Evolutionary conservation across 345 rosid species (phyloP), one percentile per base, ranked within the genome.

Genomic region (Litchi chinensis): DNA sequence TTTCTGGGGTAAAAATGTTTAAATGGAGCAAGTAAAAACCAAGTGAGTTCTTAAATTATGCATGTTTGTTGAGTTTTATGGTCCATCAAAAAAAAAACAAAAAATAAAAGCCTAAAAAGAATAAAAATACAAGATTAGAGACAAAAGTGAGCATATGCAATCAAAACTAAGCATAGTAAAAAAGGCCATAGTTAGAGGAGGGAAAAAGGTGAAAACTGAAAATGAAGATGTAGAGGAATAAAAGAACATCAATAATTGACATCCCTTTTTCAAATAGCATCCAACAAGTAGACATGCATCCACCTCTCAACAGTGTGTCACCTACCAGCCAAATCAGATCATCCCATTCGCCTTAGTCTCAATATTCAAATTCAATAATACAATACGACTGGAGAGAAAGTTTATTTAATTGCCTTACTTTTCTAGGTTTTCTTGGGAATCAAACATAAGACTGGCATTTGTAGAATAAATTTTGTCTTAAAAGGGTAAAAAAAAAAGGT

Each of bases 391-490:
- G 59, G 65, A 32, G 48, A 39, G 68, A 71, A 65, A 21, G 9
- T 44, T 71, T 71, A 71, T 76, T 81, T 32, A 57, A 28, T 15
- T 71, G 72, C 80, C 71, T 52, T 71, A 48, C 50, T 71, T 70
- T 37, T 63, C 68, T 71, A 73, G 63, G 79, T 65, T 80, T 80
- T 71, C 68, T 50, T 71, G 66, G 72, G 74, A 69, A 70, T 28
- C 68, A 26, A 28, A 46, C 26, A 24, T 15, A 13, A 68, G 19
- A 68, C 41, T 57, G 41, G 26, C 48, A 67, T 43, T n/a, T 41
- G 72, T 12, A 11, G 10, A 3, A 24, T 18, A 54, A 16, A 54
- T 54, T 32, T 40, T 1, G 16, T 52, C 15, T 26, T 41, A 21
- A 50, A 50, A n/a, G n/a, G n/a, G n/a, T n/a, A 71, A 65, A 32